These are phyloP conservation scores for Aspergillus carlsbadensis DNA, from an alignment of 495 filamentous ascomycete species.

Conservation along the genomic window DNA sequence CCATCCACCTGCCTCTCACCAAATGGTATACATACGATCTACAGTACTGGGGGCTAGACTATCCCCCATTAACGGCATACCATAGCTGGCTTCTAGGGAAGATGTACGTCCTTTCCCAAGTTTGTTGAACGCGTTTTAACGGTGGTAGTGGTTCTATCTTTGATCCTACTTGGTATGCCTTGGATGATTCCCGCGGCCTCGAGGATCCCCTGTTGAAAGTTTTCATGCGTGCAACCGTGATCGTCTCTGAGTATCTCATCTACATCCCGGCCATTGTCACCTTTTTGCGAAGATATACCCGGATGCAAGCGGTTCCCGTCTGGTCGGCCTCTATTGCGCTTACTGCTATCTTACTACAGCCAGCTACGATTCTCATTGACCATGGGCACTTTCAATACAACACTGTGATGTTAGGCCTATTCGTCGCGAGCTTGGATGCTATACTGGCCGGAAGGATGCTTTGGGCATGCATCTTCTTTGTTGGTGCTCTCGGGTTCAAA, in stretches of 20 bases:
- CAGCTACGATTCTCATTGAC: constrained; percentile 87
- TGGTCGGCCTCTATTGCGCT: constrained; percentile 85
- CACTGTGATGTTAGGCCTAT: constrained; percentile 92
- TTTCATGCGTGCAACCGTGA: constrained; percentile 89
- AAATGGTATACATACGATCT: constrained; percentile 98
- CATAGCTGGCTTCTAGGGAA: constrained; percentile 93
- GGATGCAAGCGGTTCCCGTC: constrained; percentile 64
- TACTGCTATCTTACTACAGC: constrained; percentile 88
- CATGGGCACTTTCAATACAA: constrained; percentile 99
- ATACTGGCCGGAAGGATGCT: constrained; percentile 80
- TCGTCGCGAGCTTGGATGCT: constrained; percentile 81
- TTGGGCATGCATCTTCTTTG: constrained; percentile 91
- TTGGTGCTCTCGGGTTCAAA: constrained; percentile 90
- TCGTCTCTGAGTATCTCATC: constrained; percentile 84
- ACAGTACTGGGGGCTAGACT: constrained; percentile 96
- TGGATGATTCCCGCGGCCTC: constrained; percentile 76
- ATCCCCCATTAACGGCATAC: constrained; percentile 95
- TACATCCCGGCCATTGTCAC: constrained; percentile 84
- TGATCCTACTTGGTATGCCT: constrained; percentile 84
- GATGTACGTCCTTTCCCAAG: constrained; percentile 50
- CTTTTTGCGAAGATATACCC: constrained; percentile 76
- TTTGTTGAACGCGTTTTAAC: constrained; percentile 16
- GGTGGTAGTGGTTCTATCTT: constrained; percentile 63
- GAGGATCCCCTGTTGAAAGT: constrained; percentile 81
- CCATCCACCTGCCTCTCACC: constrained; percentile 79